These are phyloP conservation scores for Nothophaeocryptopus gaeumannii DNA, from an alignment of 2,329 filamentous ascomycete genomes.

Conservation along the genomic window DNA sequence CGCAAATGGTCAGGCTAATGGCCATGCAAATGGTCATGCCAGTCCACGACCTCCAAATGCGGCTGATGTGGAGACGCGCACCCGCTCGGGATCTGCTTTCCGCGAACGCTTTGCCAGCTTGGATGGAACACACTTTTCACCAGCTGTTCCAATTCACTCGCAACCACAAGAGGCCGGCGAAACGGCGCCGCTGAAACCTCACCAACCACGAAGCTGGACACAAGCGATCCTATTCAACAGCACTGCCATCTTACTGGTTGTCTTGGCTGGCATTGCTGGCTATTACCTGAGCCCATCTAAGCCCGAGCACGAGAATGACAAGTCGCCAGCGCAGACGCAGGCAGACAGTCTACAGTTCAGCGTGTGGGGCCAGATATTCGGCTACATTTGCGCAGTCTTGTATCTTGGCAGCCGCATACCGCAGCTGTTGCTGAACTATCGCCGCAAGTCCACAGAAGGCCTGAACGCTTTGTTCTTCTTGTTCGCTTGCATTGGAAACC, in stretches of 20 bases:
- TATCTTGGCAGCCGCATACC: conserved; percentile 89
- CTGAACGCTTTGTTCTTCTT: conserved; percentile 93
- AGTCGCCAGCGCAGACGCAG: conserved; percentile 36
- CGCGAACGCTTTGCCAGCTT: conserved; percentile 55
- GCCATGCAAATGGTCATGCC: conserved; percentile 20
- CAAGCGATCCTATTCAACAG: conserved; percentile 67
- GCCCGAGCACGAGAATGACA: conserved; percentile 21
- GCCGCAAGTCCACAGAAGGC: conserved; percentile 88
- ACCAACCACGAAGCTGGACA: conserved; percentile 41
- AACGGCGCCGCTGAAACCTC: conserved; percentile 37
- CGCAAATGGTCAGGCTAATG: conserved; percentile 30
- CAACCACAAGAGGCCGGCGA: conserved; percentile 38
- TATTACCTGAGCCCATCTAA: conserved; percentile 70
- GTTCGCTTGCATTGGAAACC: conserved; percentile 91
- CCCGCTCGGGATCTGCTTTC: conserved; percentile 39
- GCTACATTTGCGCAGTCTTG: conserved; percentile 83
- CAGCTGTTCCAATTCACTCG: conserved; percentile 75
- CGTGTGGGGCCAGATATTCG: conserved; percentile 80
- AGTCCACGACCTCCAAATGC: conserved; percentile 18
- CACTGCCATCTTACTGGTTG: conserved; percentile 74
- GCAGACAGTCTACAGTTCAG: conserved; percentile 64
- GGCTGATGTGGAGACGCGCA: conserved; percentile 30
- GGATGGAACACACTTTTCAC: conserved; percentile 68
- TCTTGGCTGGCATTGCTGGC: conserved; percentile 75
- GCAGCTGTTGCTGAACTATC: conserved; percentile 87